These are phyloP conservation scores for Amphichorda felina DNA, from an alignment of 2,329 filamentous ascomycete genomes.

Conservation along the genomic window DNA sequence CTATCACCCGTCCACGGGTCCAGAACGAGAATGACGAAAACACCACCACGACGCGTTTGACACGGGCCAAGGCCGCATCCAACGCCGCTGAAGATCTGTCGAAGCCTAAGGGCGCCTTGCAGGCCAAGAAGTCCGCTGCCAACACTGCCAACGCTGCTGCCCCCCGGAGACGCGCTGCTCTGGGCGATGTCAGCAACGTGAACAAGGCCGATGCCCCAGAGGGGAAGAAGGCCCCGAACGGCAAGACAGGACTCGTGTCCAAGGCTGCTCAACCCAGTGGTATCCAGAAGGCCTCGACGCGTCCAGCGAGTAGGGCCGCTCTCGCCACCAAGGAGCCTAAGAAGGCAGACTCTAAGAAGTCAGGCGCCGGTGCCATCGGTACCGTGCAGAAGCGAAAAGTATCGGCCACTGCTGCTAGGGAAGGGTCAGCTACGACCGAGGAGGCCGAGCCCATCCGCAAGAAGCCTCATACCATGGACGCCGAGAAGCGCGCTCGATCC, in stretches of 20 bases:
- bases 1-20: conserved; percentile 50
- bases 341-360: conserved; percentile 59
- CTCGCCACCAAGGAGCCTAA: conserved; percentile 57
- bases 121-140: conserved; percentile 52
- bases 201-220: conserved; percentile 63
- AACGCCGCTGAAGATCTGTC: conserved; percentile 51
- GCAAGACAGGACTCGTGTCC: conserved; percentile 59
- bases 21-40: conserved; percentile 97
- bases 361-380: conserved; percentile 55
- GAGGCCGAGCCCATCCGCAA: conserved; percentile 59
- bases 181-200: conserved; percentile 94
- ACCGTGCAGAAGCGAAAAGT: conserved; percentile 55
- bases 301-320: conserved; percentile 47
- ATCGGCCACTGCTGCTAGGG: conserved; percentile 31
- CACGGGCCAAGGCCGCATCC: conserved; percentile 81
- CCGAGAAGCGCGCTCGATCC: conserved; percentile 29
- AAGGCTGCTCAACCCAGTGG: conserved; percentile 76
- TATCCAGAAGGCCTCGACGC: conserved; percentile 57
- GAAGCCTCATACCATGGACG: conserved; percentile 44
- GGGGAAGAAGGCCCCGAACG: conserved; percentile 58
- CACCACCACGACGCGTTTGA: conserved; percentile 66
- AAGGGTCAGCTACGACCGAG: conserved; percentile 46
- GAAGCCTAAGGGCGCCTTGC: conserved; percentile 51
- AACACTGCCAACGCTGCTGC: conserved; percentile 34
- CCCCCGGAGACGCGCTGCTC: conserved; percentile 64